Percentiles rank a stretch among this genome's conserved stretches.
phyloP scores from a whole-genome alignment of 176 grass and related monocot genomes.

The Puya raimondii region DNA sequence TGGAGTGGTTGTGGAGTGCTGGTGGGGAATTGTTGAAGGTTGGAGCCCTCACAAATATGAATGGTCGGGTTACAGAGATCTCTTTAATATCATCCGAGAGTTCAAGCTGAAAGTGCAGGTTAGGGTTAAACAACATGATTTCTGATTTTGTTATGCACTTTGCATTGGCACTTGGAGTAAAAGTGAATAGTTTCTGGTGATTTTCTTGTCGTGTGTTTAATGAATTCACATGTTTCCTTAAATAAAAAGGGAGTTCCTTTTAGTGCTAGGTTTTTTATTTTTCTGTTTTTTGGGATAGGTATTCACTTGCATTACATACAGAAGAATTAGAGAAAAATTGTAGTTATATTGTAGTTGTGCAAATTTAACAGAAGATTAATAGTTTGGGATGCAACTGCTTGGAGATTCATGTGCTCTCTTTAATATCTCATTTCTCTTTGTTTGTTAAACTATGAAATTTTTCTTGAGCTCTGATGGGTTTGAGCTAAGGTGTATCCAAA shows the following conservation, averaged over 20 bases:
- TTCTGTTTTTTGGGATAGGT: no score
- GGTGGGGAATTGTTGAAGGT: constrained; percentile 93
- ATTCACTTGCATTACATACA: background rate
- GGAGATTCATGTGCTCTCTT: no score
- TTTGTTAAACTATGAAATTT: no score
- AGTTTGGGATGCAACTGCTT: background rate
- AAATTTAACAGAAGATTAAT: background rate
- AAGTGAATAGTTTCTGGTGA: constrained; percentile 1
- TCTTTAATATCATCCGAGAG: constrained; percentile 90
- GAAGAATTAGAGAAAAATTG: background rate
- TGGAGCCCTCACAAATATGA: constrained; percentile 84
- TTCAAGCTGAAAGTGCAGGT: constrained; percentile 92
- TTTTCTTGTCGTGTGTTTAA: background rate
- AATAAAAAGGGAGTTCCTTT: background rate
- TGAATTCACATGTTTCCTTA: background rate
- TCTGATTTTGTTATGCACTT: background rate
- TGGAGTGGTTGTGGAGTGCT: constrained; percentile 80
- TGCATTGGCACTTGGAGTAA: background rate
- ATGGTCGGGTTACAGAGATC: constrained; percentile 90
- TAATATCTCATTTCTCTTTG: no score
- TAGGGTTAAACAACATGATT: constrained; percentile 11
- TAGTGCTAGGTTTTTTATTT: no score
- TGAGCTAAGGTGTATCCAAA: no score
- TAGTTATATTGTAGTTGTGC: no score
- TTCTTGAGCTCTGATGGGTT: no score